Base-by-base conservation (phyloP, 1,284 basidiomycete genomes). In the Vanrija humicola region DNA sequence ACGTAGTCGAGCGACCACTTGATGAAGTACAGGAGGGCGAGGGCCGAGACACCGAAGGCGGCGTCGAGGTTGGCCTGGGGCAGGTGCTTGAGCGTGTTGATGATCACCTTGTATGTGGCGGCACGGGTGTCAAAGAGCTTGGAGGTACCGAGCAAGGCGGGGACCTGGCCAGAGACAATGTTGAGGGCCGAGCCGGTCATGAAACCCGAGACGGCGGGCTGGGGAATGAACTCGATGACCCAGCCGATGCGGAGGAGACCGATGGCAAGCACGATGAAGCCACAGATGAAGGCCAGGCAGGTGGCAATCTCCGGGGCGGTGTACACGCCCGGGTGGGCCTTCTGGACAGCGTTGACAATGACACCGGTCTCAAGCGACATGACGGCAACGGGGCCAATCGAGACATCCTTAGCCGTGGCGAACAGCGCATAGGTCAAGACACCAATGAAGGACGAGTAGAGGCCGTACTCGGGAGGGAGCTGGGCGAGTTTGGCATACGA, bases 361-460 rank as follows among this genome's bases (percentile, higher is more conserved):
- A 89, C 85, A 15, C 89, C 83, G 6, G 70, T 86, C 38, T 90
- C 89, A 52, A 96, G 83, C 7, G 90, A 95, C 92, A 98, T 96
- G 75, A 98, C 95, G 16, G 95, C 94, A 61, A 95, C 93, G 3
- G 93, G 93, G 49, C 93, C 93, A 63, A 97, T 96, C 12, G 90
- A 90, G 38, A 94, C 89, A 79, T 97, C 93, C 75, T 96, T 96
- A 43, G 90, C 91, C 0, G 92, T 96, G 28, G 92, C 93, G 38
- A 60, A 68, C 59, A 62, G 64, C 46, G 67, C 68, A 58, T 69
- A 69, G 52, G 65, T 62, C 50, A 72, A 46, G 43, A 69, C 63
- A 88, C 87, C 94, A 65, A 96, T 85, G 71, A 98, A 98, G 2
- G 92, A 93, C 4, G 92, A 94, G 76, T 98, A 98, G 9, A 98